A percentile compares a stretch with the other conserved stretches of the same genome.
phyloP scores from a whole-genome alignment of 139 green algal genomes.

The Tetraselmis chui region DNA sequence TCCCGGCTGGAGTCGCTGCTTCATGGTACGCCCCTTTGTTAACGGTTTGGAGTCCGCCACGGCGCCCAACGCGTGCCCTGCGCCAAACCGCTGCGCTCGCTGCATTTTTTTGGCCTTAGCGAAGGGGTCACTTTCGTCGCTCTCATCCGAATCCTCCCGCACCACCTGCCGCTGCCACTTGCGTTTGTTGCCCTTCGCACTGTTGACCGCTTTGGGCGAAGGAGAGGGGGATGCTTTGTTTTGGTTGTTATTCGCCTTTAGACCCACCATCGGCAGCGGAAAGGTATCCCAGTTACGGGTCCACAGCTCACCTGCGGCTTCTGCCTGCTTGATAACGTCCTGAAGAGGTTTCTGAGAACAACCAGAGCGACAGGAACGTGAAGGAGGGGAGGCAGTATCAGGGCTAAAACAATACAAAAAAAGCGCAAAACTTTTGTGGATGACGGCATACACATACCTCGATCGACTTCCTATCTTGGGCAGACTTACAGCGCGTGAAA shows the following conservation, averaged over 20 bases:
- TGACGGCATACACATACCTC: slow-evolving; percentile 22
- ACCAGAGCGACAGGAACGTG: slow-evolving; percentile 18
- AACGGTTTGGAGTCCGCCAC: not conserved
- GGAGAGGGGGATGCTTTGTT: slow-evolving; percentile 5
- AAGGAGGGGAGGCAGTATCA: too few species aligned
- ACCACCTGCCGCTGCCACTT: slow-evolving; percentile 12
- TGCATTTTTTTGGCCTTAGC: not conserved
- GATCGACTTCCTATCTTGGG: not conserved
- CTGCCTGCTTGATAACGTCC: not conserved
- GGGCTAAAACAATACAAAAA: too few species aligned
- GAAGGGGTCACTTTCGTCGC: not conserved
- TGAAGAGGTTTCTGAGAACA: not conserved
- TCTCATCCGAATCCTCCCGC: not conserved
- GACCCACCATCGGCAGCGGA: slow-evolving; percentile 31
- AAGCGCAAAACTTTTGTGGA: slow-evolving; percentile 22
- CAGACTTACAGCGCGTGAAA: slow-evolving; percentile 21
- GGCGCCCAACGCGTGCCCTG: slow-evolving; percentile 22
- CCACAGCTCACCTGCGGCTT: slow-evolving; percentile 22
- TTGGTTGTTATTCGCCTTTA: not conserved
- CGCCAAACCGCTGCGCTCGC: slow-evolving; percentile 44
- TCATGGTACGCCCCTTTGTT: not conserved
- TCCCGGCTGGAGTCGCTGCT: not conserved
- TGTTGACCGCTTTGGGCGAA: slow-evolving; percentile 13
- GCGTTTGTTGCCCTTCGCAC: not conserved
- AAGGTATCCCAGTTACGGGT: slow-evolving; percentile 40